Evolutionary conservation across 108 stramenopile species (phyloP), one percentile per base, ranked within the genome.

Genomic region (Aureococcus anophagefferens): DNA sequence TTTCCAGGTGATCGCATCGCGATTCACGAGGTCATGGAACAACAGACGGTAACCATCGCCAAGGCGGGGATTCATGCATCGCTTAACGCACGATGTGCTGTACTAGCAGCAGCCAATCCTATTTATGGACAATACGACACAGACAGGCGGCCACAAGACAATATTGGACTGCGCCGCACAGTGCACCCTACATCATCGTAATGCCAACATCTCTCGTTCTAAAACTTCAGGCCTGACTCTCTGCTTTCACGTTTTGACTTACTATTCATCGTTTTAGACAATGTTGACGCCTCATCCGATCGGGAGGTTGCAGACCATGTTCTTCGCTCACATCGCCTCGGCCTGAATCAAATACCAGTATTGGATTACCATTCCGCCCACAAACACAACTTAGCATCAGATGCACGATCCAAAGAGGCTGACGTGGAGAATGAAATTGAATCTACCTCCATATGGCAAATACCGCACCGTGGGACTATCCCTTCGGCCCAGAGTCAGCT

Each of bases 11-110:
- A 96, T 82, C 89, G 95, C 34, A 96, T 98, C 28, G 96, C 96
- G 21, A 97, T 99, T 67, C 98, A 97, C 85, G 97, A 99, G 81
- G 98, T 96, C 0, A 99, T 99, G 98, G 98, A 99, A 85, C 98
- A 99, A 75, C 98, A 99, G 79, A 99, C 98, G 35, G 98, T 99
- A 0, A 99, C 98, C 34, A 98, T 99, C 85, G 97, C 98, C 76
- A 99, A 99, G 87, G 96, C 94, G 0, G 93, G 96, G 0, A 90
- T 97, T 65, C 94, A 97, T 74, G 96, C 94, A 15, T 83, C 87
- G 72, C 83, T 97, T n/a, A 97, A 95, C 76, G 96, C 94, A 0
- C 72, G 93, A 45, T 99, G 98, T 76, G 91, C 93, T n/a, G 98
- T 99, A 11, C 80, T 97, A 14, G 98, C 98, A 18, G 98, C 98